phyloP scores from a whole-genome alignment of 805 yeast genomes.

The Yamadazyma sp. region DNA sequence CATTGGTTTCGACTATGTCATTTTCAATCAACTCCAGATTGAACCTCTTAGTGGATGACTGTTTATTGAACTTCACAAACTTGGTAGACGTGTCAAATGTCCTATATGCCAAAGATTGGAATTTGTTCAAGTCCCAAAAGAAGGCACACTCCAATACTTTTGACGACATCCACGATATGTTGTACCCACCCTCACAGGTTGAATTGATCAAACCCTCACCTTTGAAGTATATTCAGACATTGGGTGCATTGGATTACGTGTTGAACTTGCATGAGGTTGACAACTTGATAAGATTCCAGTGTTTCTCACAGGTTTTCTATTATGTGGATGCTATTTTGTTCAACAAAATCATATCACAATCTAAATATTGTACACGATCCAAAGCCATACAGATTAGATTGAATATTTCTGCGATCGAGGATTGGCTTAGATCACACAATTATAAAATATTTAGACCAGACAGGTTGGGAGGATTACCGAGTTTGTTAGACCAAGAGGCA shows the following conservation, averaged over 20 bases:
- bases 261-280: constrained; percentile 79
- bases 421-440: constrained; percentile 82
- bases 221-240: constrained; percentile 73
- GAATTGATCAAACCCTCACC: constrained; percentile 90
- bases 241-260: constrained; percentile 86
- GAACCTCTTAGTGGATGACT: constrained; percentile 56
- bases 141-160: constrained; percentile 50
- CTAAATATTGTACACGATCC: constrained; percentile 72
- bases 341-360: constrained; percentile 66
- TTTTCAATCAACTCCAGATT: constrained; percentile 65
- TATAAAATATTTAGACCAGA: constrained; percentile 41
- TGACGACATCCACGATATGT: constrained; percentile 71
- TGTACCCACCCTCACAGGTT: constrained; percentile 81
- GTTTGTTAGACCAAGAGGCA: constrained; percentile 17
- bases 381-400: constrained; percentile 88
- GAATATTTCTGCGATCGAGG: constrained; percentile 83
- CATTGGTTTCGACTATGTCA: constrained; percentile 63
- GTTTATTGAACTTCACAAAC: constrained; percentile 72
- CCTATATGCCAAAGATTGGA: constrained; percentile 71
- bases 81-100: constrained; percentile 80
- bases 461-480: constrained; percentile 27
- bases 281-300: constrained; percentile 73
- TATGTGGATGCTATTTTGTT: constrained; percentile 75
- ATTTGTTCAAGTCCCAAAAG: constrained; percentile 45
- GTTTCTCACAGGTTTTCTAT: constrained; percentile 73